Base-by-base conservation (phyloP, 345 rosid genomes). In the Carallia pectinifolia region DNA sequence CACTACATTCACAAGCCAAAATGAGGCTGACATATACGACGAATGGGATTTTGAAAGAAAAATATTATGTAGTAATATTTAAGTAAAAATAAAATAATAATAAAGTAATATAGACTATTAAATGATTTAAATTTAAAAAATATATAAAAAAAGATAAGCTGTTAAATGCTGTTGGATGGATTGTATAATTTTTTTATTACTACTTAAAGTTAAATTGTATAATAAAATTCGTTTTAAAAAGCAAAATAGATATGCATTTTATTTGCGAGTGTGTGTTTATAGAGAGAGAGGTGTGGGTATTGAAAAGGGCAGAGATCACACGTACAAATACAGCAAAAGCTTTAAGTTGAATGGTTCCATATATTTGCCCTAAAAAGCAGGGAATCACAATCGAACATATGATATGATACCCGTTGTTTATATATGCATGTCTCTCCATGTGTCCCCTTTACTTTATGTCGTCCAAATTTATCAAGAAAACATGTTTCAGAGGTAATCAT, bases 351-450 rank as follows among this genome's bases (percentile, higher is more conserved):
- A 74, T 53, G 33, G 50, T 69, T 68, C 68, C 53, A 74, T 53
- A 53, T 48, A 69, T 60, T 66, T 74, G 77, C 78, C 78, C 66
- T 61, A 30, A 66, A 75, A 72, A 72, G 69, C 54, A 74, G 80
- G 76, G 71, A 74, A 77, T 74, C 74, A 80, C 67, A 72, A 69
- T 62, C 70, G 64, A 77, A 77, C 16, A 27, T 69, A 71, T 74
- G 73, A 79, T 23, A 23, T 23, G 23, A 23, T 65, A 38, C 48
- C 48, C 48, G 4, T 44, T 2, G 2, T 66, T 27, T 64, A 13
- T 31, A 36, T 37, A 23, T 23, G 23, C 23, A 27, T 36, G 4
- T 18, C 16, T 19, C 34, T 40, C 19, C 48, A 29, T 53, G 12
- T 3, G 2, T 12, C 27, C n/a, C 29, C 60, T 19, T 44, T 12